These are phyloP conservation scores for Podospora fimiseda DNA, from an alignment of 495 filamentous ascomycete genomes.

Conservation along the genomic window DNA sequence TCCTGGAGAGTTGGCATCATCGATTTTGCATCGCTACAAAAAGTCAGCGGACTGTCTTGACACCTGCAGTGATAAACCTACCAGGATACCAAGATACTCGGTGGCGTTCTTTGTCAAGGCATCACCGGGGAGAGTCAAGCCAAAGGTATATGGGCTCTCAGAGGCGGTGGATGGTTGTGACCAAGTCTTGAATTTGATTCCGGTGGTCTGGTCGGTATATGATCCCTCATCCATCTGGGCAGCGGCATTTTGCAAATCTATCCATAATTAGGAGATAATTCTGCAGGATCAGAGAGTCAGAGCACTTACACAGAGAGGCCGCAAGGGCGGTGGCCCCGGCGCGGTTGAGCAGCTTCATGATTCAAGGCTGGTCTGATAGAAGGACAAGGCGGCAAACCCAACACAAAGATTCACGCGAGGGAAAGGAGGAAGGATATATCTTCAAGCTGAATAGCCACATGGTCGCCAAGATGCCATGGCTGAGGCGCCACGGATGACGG, in stretches of 20 bases:
- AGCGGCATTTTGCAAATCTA: slow-evolving; percentile 19
- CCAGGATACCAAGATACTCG: slow-evolving; percentile 55
- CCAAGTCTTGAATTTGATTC: slow-evolving; percentile 42
- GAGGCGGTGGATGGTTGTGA: slow-evolving; percentile 2
- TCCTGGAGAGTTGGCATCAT: slow-evolving; percentile 27
- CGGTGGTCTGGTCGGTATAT: slow-evolving; percentile 37
- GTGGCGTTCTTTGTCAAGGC: slow-evolving; percentile 44
- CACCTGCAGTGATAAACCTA: slow-evolving; percentile 22
- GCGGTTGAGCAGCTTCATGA: slow-evolving; percentile 27
- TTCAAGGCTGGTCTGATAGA: slow-evolving; percentile 14
- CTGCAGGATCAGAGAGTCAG: neutral
- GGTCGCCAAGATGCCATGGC: too few relatives aligned
- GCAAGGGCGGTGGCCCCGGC: slow-evolving; percentile 22
- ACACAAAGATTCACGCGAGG: neutral
- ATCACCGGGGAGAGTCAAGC: slow-evolving; percentile 49
- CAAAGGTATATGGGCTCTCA: slow-evolving; percentile 40
- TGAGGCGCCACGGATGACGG: too few relatives aligned
- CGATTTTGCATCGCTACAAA: slow-evolving; percentile 25
- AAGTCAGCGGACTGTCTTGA: neutral
- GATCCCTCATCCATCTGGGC: slow-evolving; percentile 19
- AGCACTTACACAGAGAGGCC: slow-evolving; percentile 26
- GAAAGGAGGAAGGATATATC: slow-evolving; percentile 11
- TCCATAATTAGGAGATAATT: slow-evolving; percentile 8
- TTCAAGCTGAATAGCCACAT: too few relatives aligned
- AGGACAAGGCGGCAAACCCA: slow-evolving; percentile 8